Percentiles rank a stretch among this genome's conserved stretches.
Conservation (phyloP, 2,329 filamentous ascomycete species). For the Pestalotiopsis sp. region DNA sequence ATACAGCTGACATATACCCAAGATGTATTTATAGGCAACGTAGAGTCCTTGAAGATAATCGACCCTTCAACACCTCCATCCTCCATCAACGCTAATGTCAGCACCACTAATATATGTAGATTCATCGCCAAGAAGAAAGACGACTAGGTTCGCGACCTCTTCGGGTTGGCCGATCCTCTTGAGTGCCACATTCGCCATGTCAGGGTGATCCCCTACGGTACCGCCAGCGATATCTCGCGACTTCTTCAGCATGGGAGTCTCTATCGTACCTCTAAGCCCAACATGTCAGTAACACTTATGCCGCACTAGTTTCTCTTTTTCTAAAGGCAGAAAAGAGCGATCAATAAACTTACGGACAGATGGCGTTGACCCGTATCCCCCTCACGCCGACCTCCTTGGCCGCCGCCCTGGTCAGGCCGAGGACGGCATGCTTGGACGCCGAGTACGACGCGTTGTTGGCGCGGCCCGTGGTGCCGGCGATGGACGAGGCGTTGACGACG, state of each 20-base stretch:
- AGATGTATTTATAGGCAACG: no score
- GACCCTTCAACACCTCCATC: constrained; percentile 25
- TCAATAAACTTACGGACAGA: constrained; percentile 27
- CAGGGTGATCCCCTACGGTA: constrained; percentile 18
- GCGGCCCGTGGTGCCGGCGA: constrained; percentile 33
- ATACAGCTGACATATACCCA: background rate
- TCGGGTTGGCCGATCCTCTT: constrained; percentile 25
- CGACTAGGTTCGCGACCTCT: constrained; percentile 36
- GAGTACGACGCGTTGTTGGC: constrained; percentile 31
- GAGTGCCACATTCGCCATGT: constrained; percentile 19
- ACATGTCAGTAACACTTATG: background rate
- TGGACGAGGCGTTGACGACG: constrained; percentile 49
- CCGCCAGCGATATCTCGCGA: constrained; percentile 10
- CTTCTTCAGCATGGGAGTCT: constrained; percentile 28
- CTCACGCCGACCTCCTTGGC: constrained; percentile 31
- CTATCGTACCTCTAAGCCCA: constrained; percentile 27
- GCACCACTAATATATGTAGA: constrained; percentile 27
- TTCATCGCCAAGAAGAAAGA: constrained; percentile 35
- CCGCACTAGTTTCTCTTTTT: background rate
- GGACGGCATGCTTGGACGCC: constrained; percentile 32
- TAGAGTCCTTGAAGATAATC: background rate
- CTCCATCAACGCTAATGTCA: constrained; percentile 26
- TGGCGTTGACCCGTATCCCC: constrained; percentile 30
- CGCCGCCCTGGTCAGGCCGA: constrained; percentile 30
- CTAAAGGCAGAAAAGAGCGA: no score